Evolutionary conservation across 192 early-diverging fungal species (phyloP).

Genomic region (Coemansia sp.): DNA sequence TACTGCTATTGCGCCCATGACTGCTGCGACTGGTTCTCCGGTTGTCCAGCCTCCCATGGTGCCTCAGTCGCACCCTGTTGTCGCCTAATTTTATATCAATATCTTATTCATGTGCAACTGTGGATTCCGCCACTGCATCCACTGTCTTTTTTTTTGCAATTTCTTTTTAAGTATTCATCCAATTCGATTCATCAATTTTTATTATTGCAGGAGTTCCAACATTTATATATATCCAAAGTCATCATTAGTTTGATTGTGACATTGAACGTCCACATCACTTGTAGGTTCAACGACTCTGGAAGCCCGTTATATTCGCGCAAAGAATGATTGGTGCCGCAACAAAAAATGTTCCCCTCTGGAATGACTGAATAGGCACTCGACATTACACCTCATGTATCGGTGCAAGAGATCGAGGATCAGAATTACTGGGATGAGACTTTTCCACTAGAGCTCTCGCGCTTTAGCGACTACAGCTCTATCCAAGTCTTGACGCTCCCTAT

Average conservation of each 20-base stretch:
- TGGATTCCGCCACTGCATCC: not conserved
- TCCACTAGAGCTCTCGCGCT: not conserved
- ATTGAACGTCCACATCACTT: too few species aligned
- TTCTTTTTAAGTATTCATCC: not conserved
- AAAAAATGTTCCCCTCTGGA: too few species aligned
- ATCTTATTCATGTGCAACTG: not conserved
- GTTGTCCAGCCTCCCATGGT: conserved; percentile 4
- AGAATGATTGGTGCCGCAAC: too few species aligned
- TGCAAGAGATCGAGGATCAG: not conserved
- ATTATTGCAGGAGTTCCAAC: not conserved
- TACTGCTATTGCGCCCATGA: not conserved
- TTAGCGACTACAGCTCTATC: not conserved
- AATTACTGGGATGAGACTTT: not conserved
- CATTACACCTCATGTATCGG: not conserved
- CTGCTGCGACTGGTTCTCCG: not conserved
- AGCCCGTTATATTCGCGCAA: too few species aligned
- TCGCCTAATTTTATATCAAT: not conserved
- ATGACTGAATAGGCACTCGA: not conserved
- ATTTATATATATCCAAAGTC: too few species aligned
- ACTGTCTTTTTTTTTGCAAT: not conserved
- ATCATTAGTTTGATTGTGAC: too few species aligned
- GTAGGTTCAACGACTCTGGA: too few species aligned
- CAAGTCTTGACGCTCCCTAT: not conserved
- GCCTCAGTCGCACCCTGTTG: conserved; percentile 10
- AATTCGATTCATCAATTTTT: not conserved